Evolutionary conservation across 495 filamentous ascomycete genomes (phyloP), one percentile per base, ranked within the genome.

Genomic region (Neurospora sp.): DNA sequence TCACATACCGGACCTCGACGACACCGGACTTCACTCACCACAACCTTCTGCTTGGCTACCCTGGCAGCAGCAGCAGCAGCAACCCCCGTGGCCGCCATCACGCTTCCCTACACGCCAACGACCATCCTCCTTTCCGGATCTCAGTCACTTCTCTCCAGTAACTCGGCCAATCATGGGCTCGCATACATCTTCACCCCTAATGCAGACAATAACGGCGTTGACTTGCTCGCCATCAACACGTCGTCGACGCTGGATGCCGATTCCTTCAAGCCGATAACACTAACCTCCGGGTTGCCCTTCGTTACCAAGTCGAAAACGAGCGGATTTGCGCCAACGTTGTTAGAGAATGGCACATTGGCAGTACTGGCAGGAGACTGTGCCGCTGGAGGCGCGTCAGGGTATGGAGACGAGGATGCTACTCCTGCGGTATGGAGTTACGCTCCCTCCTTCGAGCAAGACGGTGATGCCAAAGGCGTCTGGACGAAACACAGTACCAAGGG

Each of bases 101-200:
- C 83, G 31, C 83, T 93, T 35, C 93, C 92, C 39, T 97, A 96
- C 83, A 88, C 87, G 35, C 92, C 94, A 0, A 92, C 94, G 0
- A 86, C 84, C 31, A 85, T 94, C 65, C 83, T 92, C 40, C 82
- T 90, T 5, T 79, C 87, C 12, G 78, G 81, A 39, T 82, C 86
- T 47, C 84, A 85, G 74, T 78, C 84, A 5, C 71, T 71, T 8
- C 40, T 71, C 59, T 80, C 82, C 3, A 72, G 85, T 71, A 80
- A 83, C 75, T 68, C 71, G 72, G 16, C 76, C 71, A 35, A 47
- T 69, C 44, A 59, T 35, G 68, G 77, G 41, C 45, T 77, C n/a
- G 82, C 80, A 41, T 95, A 94, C 78, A 83, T 94, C 71, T 87
- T 95, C 73, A 74, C 84, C 5, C 80, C 81, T 3, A 76, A 83